These are phyloP conservation scores for Termitomyces sp. DNA, from an alignment of 768 basidiomycete genomes.

Conservation along the genomic window DNA sequence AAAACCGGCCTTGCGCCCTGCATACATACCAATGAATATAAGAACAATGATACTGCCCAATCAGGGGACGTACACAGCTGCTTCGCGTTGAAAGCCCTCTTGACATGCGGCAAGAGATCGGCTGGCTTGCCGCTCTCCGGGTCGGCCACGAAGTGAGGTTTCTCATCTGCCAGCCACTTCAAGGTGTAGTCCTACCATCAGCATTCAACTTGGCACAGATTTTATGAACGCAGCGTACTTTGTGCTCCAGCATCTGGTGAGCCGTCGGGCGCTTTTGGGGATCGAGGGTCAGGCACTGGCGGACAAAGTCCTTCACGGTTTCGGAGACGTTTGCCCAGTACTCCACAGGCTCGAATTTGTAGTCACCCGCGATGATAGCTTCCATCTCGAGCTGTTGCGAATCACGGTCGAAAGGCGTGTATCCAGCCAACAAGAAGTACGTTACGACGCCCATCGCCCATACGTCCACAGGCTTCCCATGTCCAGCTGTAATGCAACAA, in stretches of 20 bases:
- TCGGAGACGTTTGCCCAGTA: slow-evolving; percentile 87
- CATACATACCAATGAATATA: slow-evolving; percentile 2
- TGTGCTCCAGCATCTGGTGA: slow-evolving; percentile 65
- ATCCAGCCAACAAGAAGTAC: slow-evolving; percentile 88
- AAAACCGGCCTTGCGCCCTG: slow-evolving; percentile 87
- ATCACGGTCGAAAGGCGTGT: slow-evolving; percentile 97
- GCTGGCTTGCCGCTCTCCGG: slow-evolving; percentile 54
- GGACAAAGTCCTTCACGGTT: slow-evolving; percentile 81
- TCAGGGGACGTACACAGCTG: slow-evolving; percentile 61
- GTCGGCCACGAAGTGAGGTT: slow-evolving; percentile 70
- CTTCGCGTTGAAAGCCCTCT: slow-evolving; percentile 86
- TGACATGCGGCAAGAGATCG: slow-evolving; percentile 86
- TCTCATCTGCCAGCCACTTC: slow-evolving; percentile 68
- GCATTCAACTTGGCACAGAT: not conserved
- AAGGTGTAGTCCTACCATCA: not conserved
- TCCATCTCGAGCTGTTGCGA: slow-evolving; percentile 88
- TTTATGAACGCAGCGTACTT: slow-evolving; percentile 25
- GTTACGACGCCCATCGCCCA: slow-evolving; percentile 99
- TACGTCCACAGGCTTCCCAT: slow-evolving; percentile 91
- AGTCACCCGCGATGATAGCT: slow-evolving; percentile 91
- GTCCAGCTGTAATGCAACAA: slow-evolving; percentile 55
- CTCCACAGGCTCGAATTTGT: slow-evolving; percentile 75
- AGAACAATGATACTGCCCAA: not conserved
- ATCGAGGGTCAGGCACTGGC: slow-evolving; percentile 80
- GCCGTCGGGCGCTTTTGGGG: slow-evolving; percentile 80